A percentile compares a stretch with the other conserved stretches of the same genome.
These are phyloP conservation scores for Nigrospora oryzae DNA, from an alignment of 2,329 filamentous ascomycete species.

Conservation along the genomic window DNA sequence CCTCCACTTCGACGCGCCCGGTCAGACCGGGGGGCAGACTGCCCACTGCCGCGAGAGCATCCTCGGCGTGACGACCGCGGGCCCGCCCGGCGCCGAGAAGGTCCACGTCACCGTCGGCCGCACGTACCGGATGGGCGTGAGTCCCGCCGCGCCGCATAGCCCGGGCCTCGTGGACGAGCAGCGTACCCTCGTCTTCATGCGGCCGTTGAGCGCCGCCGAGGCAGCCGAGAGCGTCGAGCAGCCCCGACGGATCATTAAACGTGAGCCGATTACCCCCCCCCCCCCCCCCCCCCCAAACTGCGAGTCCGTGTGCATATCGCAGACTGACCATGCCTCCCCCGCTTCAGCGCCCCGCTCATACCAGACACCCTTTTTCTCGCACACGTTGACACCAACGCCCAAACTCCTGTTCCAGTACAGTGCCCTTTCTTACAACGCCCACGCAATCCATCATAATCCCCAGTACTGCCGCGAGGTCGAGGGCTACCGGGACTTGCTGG, in stretches of 20 bases:
- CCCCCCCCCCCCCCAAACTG: too few relatives aligned
- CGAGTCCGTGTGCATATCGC: too few relatives aligned
- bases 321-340: neutral
- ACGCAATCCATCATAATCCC: conserved; percentile 79
- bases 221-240: conserved; percentile 1
- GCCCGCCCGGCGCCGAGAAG: conserved; percentile 27
- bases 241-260: neutral
- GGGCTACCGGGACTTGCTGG: conserved; percentile 65
- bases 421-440: conserved; percentile 85
- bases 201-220: conserved; percentile 2
- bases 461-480: conserved; percentile 63
- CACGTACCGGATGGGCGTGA: conserved; percentile 24
- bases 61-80: conserved; percentile 25
- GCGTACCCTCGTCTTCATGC: conserved; percentile 45
- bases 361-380: conserved; percentile 22
- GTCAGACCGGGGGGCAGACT: conserved; percentile 28
- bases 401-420: conserved; percentile 82
- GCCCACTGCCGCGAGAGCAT: conserved; percentile 39
- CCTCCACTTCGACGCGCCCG: too few relatives aligned
- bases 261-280: too few relatives aligned
- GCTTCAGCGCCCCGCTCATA: conserved; percentile 17
- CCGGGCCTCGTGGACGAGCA: conserved; percentile 35
- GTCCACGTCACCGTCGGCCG: conserved; percentile 44
- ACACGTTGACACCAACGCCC: conserved; percentile 57
- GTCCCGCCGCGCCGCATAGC: neutral